These are phyloP conservation scores for Cenchrus purpureus DNA, from an alignment of 176 grass and related monocot species.

Conservation along the genomic window DNA sequence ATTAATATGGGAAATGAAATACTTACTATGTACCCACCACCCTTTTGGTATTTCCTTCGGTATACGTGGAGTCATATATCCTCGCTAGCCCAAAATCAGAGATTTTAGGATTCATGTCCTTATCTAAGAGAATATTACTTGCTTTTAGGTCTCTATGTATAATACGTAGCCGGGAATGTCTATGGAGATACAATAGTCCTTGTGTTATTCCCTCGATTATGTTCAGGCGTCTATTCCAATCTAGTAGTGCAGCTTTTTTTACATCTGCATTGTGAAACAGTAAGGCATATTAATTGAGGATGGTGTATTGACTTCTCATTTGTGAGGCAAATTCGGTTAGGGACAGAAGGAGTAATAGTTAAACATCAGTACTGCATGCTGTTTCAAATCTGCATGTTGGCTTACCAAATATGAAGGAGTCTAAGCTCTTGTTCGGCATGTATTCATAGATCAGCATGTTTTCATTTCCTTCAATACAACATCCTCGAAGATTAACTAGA, in stretches of 20 bases:
- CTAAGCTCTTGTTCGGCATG: too few species aligned
- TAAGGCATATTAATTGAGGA: neutral
- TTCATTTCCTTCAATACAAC: neutral
- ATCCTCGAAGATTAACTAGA: neutral
- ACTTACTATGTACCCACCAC: conserved; percentile 9
- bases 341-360: too few species aligned
- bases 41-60: neutral
- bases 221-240: neutral
- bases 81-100: conserved; percentile 6
- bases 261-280: neutral
- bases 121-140: conserved; percentile 11
- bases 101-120: neutral
- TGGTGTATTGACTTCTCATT: too few species aligned
- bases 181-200: neutral
- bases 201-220: neutral
- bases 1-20: neutral
- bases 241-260: neutral
- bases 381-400: too few species aligned
- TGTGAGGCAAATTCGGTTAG: too few species aligned
- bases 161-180: neutral
- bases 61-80: neutral
- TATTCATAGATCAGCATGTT: neutral
- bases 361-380: too few species aligned
- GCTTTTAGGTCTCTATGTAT: conserved; percentile 5
- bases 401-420: neutral